A percentile compares a stretch with the other conserved stretches of the same genome.
These are phyloP conservation scores for Hortiboletus campestris DNA, from an alignment of 768 basidiomycete genomes.

Conservation along the genomic window DNA sequence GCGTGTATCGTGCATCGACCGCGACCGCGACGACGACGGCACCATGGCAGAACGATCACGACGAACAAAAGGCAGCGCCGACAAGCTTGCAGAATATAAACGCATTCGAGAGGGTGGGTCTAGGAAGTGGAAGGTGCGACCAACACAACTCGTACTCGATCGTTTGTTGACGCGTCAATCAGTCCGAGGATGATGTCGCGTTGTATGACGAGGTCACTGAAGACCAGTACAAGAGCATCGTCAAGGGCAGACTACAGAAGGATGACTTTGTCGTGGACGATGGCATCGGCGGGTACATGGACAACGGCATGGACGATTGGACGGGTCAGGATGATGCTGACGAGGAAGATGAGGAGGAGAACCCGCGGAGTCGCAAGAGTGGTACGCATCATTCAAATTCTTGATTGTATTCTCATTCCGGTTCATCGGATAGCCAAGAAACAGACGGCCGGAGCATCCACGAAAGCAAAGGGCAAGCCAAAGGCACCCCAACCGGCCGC, in stretches of 20 bases:
- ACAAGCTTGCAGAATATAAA: conserved; percentile 60
- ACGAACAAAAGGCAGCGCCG: conserved; percentile 23
- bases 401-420: background rate
- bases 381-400: conserved; percentile 27
- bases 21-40: conserved; percentile 3
- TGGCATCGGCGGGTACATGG: conserved; percentile 85
- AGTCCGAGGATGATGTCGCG: conserved; percentile 57
- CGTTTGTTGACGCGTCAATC: conserved; percentile 25
- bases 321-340: conserved; percentile 56
- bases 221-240: conserved; percentile 84
- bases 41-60: conserved; percentile 32
- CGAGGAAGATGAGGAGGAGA: conserved; percentile 47
- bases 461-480: conserved; percentile 40
- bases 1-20: conserved; percentile 9
- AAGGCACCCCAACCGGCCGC: conserved; percentile 50
- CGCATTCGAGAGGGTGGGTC: conserved; percentile 57
- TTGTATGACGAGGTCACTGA: conserved; percentile 92
- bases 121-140: conserved; percentile 55
- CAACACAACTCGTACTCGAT: background rate
- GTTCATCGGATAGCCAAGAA: conserved; percentile 29
- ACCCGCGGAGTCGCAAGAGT: conserved; percentile 38
- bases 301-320: conserved; percentile 98
- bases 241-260: conserved; percentile 72
- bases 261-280: conserved; percentile 98
- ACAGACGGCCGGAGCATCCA: conserved; percentile 13